phyloP scores from a whole-genome alignment of 2,329 filamentous ascomycete genomes.

The Chaetomiaceae sp. region DNA sequence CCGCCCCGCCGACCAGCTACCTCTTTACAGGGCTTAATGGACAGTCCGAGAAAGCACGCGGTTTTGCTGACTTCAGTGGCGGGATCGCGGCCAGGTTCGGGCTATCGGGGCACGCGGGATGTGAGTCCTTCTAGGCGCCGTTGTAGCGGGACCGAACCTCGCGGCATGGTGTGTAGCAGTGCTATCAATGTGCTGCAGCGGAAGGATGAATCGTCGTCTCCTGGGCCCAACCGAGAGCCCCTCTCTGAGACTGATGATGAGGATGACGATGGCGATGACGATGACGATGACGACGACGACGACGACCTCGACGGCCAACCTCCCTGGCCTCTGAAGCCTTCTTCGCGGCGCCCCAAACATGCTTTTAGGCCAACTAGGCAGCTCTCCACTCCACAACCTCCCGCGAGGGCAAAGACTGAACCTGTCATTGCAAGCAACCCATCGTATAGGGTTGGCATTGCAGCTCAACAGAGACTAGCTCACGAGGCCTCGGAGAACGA shows the following conservation, averaged over 20 bases:
- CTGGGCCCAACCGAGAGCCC: neutral
- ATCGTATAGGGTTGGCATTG: neutral
- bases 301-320: slow-evolving; percentile 20
- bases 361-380: neutral
- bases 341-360: neutral
- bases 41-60: slow-evolving; percentile 34
- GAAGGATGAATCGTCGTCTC: neutral
- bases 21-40: slow-evolving; percentile 41
- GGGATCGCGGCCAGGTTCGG: slow-evolving; percentile 1
- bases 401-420: neutral
- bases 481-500: neutral
- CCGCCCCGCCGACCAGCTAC: slow-evolving; percentile 35
- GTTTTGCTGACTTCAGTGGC: slow-evolving; percentile 24
- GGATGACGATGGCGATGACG: too few species aligned
- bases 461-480: neutral
- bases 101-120: neutral
- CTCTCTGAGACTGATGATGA: slow-evolving; percentile 8
- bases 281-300: slow-evolving; percentile 18
- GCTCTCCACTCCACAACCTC: neutral
- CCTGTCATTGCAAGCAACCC: neutral
- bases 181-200: neutral
- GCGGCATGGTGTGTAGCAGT: neutral
- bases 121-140: slow-evolving; percentile 1
- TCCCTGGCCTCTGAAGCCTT: neutral
- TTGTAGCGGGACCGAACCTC: neutral